Percentiles rank a stretch among this genome's conserved stretches.
These are phyloP conservation scores for Letharia lupina DNA, from an alignment of 495 filamentous ascomycete species.

Conservation along the genomic window DNA sequence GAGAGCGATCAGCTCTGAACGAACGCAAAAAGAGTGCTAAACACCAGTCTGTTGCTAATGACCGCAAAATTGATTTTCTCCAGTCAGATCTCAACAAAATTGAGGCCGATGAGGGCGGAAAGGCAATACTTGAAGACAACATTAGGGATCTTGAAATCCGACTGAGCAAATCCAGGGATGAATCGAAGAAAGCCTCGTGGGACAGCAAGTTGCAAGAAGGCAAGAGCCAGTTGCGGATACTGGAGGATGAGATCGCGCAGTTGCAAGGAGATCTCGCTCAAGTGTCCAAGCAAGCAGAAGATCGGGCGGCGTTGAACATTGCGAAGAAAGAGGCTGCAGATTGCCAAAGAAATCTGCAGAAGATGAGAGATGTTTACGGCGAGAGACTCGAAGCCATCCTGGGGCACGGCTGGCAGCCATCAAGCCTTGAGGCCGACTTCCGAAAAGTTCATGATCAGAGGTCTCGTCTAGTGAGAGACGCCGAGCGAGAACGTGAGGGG, in stretches of 20 bases:
- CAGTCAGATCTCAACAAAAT: conserved; percentile 61
- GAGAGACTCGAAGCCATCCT: conserved; percentile 57
- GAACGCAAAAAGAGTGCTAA: conserved; percentile 63
- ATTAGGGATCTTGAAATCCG: conserved; percentile 57
- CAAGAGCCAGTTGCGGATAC: conserved; percentile 50
- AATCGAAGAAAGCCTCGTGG: conserved; percentile 52
- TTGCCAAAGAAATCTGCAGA: conserved; percentile 60
- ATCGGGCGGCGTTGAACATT: conserved; percentile 70
- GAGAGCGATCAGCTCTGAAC: conserved; percentile 55
- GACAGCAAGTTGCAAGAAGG: conserved; percentile 58
- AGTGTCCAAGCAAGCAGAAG: conserved; percentile 66
- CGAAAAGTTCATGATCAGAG: conserved; percentile 51
- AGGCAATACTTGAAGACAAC: conserved; percentile 63
- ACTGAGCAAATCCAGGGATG: conserved; percentile 52
- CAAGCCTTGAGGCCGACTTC: conserved; percentile 63
- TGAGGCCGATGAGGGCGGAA: conserved; percentile 73
- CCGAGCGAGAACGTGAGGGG: conserved; percentile 59
- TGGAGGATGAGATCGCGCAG: conserved; percentile 60
- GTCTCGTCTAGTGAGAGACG: conserved; percentile 47
- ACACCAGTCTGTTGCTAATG: conserved; percentile 59
- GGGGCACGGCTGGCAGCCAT: conserved; percentile 55
- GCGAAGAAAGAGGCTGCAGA: conserved; percentile 68
- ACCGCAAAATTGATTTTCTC: conserved; percentile 52
- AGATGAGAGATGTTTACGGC: conserved; percentile 65
- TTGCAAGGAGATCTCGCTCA: conserved; percentile 70